Base-by-base conservation (phyloP, 225 moss, liverwort and hornwort species). In the Marchantia paleacea region DNA sequence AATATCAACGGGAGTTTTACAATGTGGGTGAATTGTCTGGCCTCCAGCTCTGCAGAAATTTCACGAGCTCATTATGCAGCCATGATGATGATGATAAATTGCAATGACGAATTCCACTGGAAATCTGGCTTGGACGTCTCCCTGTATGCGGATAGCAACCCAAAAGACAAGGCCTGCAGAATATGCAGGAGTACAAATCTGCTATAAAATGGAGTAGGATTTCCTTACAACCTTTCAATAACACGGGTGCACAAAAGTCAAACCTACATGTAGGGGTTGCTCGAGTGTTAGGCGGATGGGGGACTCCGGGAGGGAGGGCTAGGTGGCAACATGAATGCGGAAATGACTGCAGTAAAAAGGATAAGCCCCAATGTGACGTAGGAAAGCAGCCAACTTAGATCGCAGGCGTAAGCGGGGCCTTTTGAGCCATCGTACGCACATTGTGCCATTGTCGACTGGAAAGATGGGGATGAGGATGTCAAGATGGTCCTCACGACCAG, bases 371-470 rank as follows among this genome's bases (percentile, higher is more conserved):
- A 19, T 18, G 19, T 67, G 67, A 67, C 67, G 67, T 67, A 67
- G 14, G 9, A 22, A 10, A 67, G 67, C 28, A 67, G 67, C 67
- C 67, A 67, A 67, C 67, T 29, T 67, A 26, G 29, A 67, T 67
- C 12, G 67, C 67, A 30, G 25, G 9, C 28, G 67, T 30, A 67
- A 67, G 26, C 11, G 25, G n/a, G 25, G 15, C 67, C 67, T 67
- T 67, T 67, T 67, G 67, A 24, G 22, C 12, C 61, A 11, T 67
- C 25, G 14, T 29, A 26, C 26, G 67, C 26, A 63, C 67, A 26
- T 25, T 67, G 67, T 67, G 67, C 67, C 67, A 67, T 67, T 67
- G 28, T 67, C 47, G 69, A 70, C 16, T 3, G 63, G 20, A 70
- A 70, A 70, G 69, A 18, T 18, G 48, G 26, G 9, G 10, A 29